These are phyloP conservation scores for Hymenochaete sp. DNA, from an alignment of 1,284 basidiomycete genomes.

Conservation along the genomic window DNA sequence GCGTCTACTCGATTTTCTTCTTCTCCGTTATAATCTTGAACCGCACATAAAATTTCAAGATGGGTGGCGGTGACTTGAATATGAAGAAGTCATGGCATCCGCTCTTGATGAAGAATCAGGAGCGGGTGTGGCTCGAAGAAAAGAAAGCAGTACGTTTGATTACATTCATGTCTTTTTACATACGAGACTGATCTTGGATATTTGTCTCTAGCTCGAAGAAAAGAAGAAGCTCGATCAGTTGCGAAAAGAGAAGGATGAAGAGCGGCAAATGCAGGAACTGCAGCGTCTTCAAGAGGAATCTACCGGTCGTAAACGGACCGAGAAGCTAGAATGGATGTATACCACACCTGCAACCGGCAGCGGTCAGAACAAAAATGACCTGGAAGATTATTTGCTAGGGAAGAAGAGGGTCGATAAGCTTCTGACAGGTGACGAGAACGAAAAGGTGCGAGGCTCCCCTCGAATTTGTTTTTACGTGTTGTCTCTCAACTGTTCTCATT, in stretches of 20 bases:
- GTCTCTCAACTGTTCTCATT: neutral
- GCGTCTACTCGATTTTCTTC: neutral
- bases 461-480: conserved; percentile 1
- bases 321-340: conserved; percentile 99
- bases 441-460: conserved; percentile 54
- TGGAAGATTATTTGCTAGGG: conserved; percentile 96
- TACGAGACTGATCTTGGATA: conserved; percentile 15
- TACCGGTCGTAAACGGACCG: conserved; percentile 88
- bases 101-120: conserved; percentile 96
- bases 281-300: conserved; percentile 90
- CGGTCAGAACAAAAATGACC: conserved; percentile 77
- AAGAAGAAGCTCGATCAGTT: conserved; percentile 97
- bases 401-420: conserved; percentile 98
- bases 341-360: conserved; percentile 84
- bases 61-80: conserved; percentile 92
- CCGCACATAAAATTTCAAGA: conserved; percentile 43
- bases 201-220: conserved; percentile 69
- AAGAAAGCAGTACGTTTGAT: conserved; percentile 76
- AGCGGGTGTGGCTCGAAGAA: conserved; percentile 98
- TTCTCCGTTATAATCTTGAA: conserved; percentile 10
- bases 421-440: conserved; percentile 81
- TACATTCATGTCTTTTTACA: conserved; percentile 4
- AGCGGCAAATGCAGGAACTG: conserved; percentile 91
- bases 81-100: conserved; percentile 99
- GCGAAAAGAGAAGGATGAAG: conserved; percentile 94